Evolutionary conservation across 2,329 filamentous ascomycete species (phyloP), one percentile per base, ranked within the genome.

Genomic region (Alternaria novae-zelandiae): DNA sequence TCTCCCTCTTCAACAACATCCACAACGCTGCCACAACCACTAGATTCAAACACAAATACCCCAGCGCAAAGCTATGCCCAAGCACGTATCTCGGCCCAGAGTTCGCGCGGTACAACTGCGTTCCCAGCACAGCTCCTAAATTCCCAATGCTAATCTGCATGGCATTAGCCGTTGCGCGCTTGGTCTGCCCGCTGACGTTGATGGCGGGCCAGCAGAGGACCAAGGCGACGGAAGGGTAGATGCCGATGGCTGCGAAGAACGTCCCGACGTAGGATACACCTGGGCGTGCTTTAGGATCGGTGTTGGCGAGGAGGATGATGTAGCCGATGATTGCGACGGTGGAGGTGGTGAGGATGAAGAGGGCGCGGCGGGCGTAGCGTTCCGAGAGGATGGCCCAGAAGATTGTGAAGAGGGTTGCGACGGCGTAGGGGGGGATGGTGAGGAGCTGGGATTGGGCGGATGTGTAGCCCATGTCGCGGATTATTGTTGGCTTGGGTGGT

Each of bases 141-240:
- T 86, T 86, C 0, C 85, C 85, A 23, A 86, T 76, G 0, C 78
- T 81, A 36, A 86, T 82, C 70, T 86, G 84, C 66, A 85, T 81
- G 1, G 81, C 82, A 12, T 84, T 82, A 2, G 82, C 81, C 28
- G 84, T 82, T 5, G 85, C 81, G 46, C 83, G 82, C 72, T 87
- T 87, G 66, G 84, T 86, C 59, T 84, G 82, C 1, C 85, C 86
- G 0, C 83, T 82, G 1, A 87, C 73, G 62, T 87, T 87, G 74
- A 86, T 86, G 10, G 81, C 76, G 2, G 86, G 80, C 85, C 85
- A 87, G 3, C 79, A 81, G 15, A 86, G 72, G 12, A 78, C 76
- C 13, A 81, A 70, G 1, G 80, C 79, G 6, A 80, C 79, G 1
- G 75, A 77, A 3, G 79, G 78, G 56, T 82, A 82, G 53, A 81